A percentile compares a stretch with the other conserved stretches of the same genome.
Conservation (phyloP, 495 filamentous ascomycete genomes). For the Amphirosellinia nigrospora region DNA sequence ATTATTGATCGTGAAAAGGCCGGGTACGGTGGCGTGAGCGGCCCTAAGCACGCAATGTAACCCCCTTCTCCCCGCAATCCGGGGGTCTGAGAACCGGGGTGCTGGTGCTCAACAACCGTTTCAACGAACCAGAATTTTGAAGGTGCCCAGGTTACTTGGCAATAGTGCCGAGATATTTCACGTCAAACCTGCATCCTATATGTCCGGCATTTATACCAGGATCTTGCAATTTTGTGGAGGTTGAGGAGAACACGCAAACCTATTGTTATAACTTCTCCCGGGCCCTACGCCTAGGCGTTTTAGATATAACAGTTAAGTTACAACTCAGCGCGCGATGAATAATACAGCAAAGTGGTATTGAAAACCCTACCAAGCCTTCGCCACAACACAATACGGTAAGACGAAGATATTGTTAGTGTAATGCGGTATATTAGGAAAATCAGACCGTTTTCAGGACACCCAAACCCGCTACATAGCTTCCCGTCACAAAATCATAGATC, state of each 20-base stretch:
- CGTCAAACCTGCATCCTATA: neutral
- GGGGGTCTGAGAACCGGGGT: slow-evolving; percentile 13
- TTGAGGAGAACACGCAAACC: too few species aligned
- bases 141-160: neutral
- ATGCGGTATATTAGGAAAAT: neutral
- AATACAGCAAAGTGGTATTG: too few species aligned
- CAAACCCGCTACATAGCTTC: neutral
- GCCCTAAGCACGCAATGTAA: slow-evolving; percentile 21
- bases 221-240: too few species aligned
- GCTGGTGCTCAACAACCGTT: neutral
- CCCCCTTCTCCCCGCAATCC: slow-evolving; percentile 19
- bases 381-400: too few species aligned
- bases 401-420: neutral
- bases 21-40: slow-evolving; percentile 20
- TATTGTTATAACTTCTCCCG: too few species aligned
- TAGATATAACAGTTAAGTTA: too few species aligned
- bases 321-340: too few species aligned
- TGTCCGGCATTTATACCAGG: too few species aligned
- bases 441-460: neutral
- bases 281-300: too few species aligned
- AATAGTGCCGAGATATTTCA: neutral
- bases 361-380: too few species aligned
- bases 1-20: slow-evolving; percentile 20
- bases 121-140: neutral
- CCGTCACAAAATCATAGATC: neutral